Evolutionary conservation across 2,329 filamentous ascomycete genomes (phyloP), one percentile per base, ranked within the genome.

Genomic region (Colletotrichum chrysophilum): DNA sequence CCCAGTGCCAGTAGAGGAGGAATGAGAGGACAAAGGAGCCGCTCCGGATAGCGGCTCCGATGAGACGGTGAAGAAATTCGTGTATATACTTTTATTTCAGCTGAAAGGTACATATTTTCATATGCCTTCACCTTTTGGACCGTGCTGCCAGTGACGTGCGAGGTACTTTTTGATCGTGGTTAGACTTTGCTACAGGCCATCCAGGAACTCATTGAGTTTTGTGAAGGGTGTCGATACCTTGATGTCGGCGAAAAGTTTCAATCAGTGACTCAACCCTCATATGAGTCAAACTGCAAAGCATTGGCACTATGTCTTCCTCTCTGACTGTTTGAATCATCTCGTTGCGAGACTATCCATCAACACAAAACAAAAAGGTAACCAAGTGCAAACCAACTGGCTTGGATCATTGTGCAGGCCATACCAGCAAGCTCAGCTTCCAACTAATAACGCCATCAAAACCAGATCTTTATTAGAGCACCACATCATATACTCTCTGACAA

Each of bases 1-100:
- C 70, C 26, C 86, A 88, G 79, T 88, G 86, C 78, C 71, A 85
- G 75, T 87, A 80, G 30, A 10, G 1, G 28, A 18, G 21, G 32
- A n/a, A 24, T 7, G 34, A 26, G 26, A 34, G 9, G 24, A 12
- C 3, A 36, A 65, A 16, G 48, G 58, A 36, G 36, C 26, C 10
- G 58, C 70, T 66, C 48, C 28, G 34, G 64, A 65, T 69, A 68
- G 70, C 70, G 24, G 48, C n/a, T 52, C 43, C 36, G 8, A 48
- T 8, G 64, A 72, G 62, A 58, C 8, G 43, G 43, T 36, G 30
- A 26, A 60, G 28, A 52, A 24, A 36, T 74, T 73, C 65, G 14
- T 76, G 74, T 74, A 76, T n/a, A 76, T 76, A 76, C 18, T 56
- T 73, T 66, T 32, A 24, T 43, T 48, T 34, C 43, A 67, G 58